phyloP scores from a whole-genome alignment of 305 asterid species.

The Solanum chacoense region DNA sequence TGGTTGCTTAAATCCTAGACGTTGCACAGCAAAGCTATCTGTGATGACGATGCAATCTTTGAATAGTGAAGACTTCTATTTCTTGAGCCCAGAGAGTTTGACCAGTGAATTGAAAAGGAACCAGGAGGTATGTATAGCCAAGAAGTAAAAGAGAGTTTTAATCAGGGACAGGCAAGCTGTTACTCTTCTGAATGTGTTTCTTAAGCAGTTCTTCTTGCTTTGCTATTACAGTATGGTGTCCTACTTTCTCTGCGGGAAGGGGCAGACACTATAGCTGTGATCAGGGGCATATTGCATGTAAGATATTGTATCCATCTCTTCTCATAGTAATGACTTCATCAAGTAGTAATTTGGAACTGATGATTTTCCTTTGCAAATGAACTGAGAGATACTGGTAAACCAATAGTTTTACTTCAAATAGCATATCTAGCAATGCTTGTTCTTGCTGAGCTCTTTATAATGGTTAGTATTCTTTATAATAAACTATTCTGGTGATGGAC shows the following conservation, averaged over 20 bases:
- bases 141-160: not conserved
- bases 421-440: not conserved
- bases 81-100: slow-evolving; percentile 59
- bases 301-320: not conserved
- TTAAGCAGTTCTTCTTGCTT: not conserved
- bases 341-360: not conserved
- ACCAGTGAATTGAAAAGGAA: slow-evolving; percentile 16
- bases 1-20: slow-evolving; percentile 57
- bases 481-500: not conserved
- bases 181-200: not conserved
- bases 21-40: slow-evolving; percentile 43
- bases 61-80: slow-evolving; percentile 40
- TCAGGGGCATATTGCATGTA: slow-evolving; percentile 69
- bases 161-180: not conserved
- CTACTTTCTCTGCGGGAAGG: slow-evolving; percentile 74
- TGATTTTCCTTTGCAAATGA: not conserved
- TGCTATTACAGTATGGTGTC: slow-evolving; percentile 34
- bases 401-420: not conserved
- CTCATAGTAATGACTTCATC: not conserved
- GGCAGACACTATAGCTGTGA: slow-evolving; percentile 46
- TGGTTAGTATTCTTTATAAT: not conserved
- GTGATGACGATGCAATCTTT: slow-evolving; percentile 44
- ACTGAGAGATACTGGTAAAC: not conserved
- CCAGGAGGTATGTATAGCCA: slow-evolving; percentile 25
- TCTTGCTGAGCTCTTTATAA: not conserved